Base-by-base conservation (phyloP, 441 rosid genomes). In the Bocquillonia castaneifolia region DNA sequence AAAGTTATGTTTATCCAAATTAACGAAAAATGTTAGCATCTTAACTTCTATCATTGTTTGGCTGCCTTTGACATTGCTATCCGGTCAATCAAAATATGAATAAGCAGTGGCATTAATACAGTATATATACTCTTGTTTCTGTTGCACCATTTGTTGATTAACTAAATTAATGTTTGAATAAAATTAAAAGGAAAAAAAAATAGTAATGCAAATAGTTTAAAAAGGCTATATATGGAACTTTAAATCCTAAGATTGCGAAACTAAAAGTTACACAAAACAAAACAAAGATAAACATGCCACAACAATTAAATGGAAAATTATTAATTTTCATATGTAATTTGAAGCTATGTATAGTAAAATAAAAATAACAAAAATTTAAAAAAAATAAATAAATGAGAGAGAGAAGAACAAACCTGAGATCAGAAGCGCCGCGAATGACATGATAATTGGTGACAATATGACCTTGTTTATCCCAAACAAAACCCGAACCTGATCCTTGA, bases 391-490 rank as follows among this genome's bases (percentile, higher is more conserved):
- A n/a, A n/a, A n/a, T n/a, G n/a, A n/a, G n/a, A n/a, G n/a, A n/a
- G n/a, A 68, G 36, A 13, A 2, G 12, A 10, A 81, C 86, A 51
- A 63, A 88, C 99, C 76, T 89, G 87, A 94, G 90, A 83, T 94
- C 99, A 69, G 99, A 94, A 76, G 97, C 99, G 32, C 93, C 97
- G 48, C 97, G 97, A 64, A 94, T 94, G 50, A 94, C 99, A 68
- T 94, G 97, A 76, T 80, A 94, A 76, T 94, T 94, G 63, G 99
- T 94, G 67, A 94, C 99, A 66, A 94, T 40, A 80, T 91, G 90
- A 50, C 99, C 99, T 1, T 78, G 66, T 67, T 78, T 86, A 75
- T 93, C 97, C 97, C 97, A 93, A 47, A 93, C 92, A 75, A 93
- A 93, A 45, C 97, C 97, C 18, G 99, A 93, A 23, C 99, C 97